Percentiles rank a stretch among this genome's conserved stretches.
These are phyloP conservation scores for Lipomyces starkeyi DNA, from an alignment of 805 yeast species.

Conservation along the genomic window DNA sequence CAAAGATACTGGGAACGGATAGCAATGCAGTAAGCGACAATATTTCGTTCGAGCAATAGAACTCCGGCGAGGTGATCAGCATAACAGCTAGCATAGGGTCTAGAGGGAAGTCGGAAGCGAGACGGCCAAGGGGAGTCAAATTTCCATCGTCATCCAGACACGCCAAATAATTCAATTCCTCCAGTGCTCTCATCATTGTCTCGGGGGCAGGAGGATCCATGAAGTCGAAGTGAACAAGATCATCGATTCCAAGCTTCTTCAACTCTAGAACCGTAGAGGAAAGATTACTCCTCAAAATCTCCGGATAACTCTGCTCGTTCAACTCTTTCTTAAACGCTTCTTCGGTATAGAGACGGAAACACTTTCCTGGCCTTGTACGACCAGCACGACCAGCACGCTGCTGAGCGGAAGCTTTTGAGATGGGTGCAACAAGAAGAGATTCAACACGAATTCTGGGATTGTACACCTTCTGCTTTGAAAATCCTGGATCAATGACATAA, in stretches of 20 bases:
- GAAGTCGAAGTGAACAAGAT: conserved; percentile 95
- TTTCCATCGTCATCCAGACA: conserved; percentile 93
- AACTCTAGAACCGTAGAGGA: conserved; percentile 90
- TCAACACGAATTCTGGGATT: conserved; percentile 96
- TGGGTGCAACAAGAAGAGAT: conserved; percentile 91
- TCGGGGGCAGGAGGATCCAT: conserved; percentile 99
- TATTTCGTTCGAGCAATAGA: conserved; percentile 86
- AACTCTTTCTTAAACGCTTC: conserved; percentile 94
- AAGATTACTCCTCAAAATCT: conserved; percentile 86
- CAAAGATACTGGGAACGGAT: conserved; percentile 92
- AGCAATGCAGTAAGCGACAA: conserved; percentile 86
- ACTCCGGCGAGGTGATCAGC: conserved; percentile 85
- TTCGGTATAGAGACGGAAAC: conserved; percentile 94
- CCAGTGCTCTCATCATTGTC: conserved; percentile 99
- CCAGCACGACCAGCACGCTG: conserved; percentile 99
- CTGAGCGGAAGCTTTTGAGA: conserved; percentile 96
- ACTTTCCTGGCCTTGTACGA: conserved; percentile 98
- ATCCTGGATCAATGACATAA: conserved; percentile 97
- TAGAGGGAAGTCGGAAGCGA: conserved; percentile 90
- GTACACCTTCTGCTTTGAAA: conserved; percentile 93
- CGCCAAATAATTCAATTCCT: conserved; percentile 86
- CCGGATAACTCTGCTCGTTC: conserved; percentile 95
- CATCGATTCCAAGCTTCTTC: conserved; percentile 93
- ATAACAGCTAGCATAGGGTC: conserved; percentile 96
- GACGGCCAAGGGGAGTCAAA: conserved; percentile 84